Conservation (phyloP, 352 stramenopile species). For the Globisporangium splendens region DNA sequence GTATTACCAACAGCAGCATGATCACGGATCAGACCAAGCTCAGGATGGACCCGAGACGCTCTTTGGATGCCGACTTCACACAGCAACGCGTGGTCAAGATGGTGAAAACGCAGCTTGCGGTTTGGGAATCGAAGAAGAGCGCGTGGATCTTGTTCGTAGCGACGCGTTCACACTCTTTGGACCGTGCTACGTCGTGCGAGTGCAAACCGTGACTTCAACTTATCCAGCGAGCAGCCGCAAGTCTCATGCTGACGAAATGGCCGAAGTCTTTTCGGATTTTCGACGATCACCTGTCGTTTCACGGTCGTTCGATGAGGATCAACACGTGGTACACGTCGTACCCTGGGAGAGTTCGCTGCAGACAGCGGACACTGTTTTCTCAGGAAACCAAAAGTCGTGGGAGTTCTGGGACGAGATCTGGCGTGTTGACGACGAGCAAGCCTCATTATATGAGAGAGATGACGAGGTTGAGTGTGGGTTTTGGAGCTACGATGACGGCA, state of each 20-base stretch:
- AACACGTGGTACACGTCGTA: background rate
- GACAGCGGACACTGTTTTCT: constrained; percentile 4
- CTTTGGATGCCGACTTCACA: constrained; percentile 13
- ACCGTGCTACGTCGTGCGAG: constrained; percentile 17
- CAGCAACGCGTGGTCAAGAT: background rate
- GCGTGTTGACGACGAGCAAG: constrained; percentile 5
- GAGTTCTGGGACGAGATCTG: constrained; percentile 17
- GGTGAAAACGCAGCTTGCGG: background rate
- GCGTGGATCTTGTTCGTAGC: constrained; percentile 12
- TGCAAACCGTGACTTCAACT: background rate
- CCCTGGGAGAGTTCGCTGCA: background rate
- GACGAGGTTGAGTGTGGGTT: background rate
- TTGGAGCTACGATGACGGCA: background rate
- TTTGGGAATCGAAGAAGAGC: constrained; percentile 2
- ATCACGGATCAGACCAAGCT: background rate
- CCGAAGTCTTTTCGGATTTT: background rate
- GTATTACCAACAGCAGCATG: background rate
- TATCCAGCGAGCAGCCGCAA: background rate
- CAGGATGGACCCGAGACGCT: constrained; percentile 6
- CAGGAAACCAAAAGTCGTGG: constrained; percentile 9
- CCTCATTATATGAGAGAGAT: background rate
- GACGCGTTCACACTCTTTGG: constrained; percentile 19
- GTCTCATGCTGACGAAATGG: background rate
- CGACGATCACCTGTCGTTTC: background rate
- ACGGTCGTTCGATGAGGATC: background rate